Base-by-base conservation (phyloP, 192 early-diverging fungal genomes). In the Backusella psychrophila region DNA sequence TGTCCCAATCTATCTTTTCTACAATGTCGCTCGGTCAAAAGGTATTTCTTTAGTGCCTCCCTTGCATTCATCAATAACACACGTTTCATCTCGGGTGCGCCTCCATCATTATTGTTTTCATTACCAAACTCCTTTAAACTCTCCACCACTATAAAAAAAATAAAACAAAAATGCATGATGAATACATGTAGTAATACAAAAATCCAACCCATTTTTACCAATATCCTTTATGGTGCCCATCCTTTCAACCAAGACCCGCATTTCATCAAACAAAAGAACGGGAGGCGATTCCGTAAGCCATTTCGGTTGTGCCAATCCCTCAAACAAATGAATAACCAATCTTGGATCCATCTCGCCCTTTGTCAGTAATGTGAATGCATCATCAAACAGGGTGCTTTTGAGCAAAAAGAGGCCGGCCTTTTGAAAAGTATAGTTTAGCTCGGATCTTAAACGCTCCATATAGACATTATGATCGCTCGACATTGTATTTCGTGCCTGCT, bases 331-430 rank as follows among this genome's bases (percentile, higher is more conserved):
- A 33, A 94, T 84, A 0, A 92, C 71, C 4, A 86, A 67, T 1
- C 79, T 65, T 11, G 92, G 93, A 80, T 93, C 90, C 6, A 91
- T 77, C n/a, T 84, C 77, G 15, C 91, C 92, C 77, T 89, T 88
- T 31, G 88, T 71, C 33, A 96, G 85, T 7, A 89, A 77, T 6
- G 70, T 53, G 68, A 93, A 83, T 0, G 92, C 92, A 42, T 91
- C 86, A 29, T 94, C 89, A 76, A 95, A 95, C 0, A 89, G 59
- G 1, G 91, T 90, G 35, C 87, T 87, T 17, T 83, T 81, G 21
- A 95, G 82, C 49, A 87, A 86, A 6, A 92, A 75, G 9, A 92
- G 68, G 34, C 89, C 94, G 1, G 90, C 89, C 49, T 90, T 89
- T 72, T 90, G 87, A 77, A 89, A 89, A 11, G 92, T 85, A 76